Base-by-base conservation (phyloP, 108 stramenopile species). In the Thalassiosira profunda region DNA sequence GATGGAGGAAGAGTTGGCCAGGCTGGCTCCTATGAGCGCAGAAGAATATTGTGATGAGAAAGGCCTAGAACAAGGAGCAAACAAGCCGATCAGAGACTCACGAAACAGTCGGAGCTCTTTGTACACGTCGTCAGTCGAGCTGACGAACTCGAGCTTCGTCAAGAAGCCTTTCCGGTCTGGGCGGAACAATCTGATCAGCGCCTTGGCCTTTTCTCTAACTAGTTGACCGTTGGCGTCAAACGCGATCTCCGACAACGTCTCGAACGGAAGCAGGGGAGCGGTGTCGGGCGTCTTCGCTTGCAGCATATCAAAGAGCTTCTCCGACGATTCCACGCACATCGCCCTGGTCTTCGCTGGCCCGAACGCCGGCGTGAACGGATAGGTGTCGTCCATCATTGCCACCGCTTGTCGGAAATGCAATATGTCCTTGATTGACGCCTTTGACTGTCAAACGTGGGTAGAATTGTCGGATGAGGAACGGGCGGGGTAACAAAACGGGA, bases 131-230 rank as follows among this genome's bases (percentile, higher is more conserved):
- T 78, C 76, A 58, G 80, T 43, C 9, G 44, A 60, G 47, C 51
- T 48, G 7, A 72, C 53, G 43, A 81, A 85, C 44, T 67, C 71
- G 9, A 79, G 33, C 34, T 63, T 72, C 0, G 61, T 63, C 46
- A 76, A 51, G 37, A 43, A 72, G 6, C 90, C 90, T 30, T 84
- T 68, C 0, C 90, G 80, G 33, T 83, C 81, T 0, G 90, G 90
- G 15, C 90, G 70, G 42, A 91, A 86, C 14, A 91, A 51, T 40
- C 71, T 67, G 11, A 91, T 73, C 28, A 88, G 49, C 21, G 64
- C 66, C 62, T 67, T 76, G 10, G 43, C 52, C 41, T 76, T 76
- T n/a, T 68, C 66, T 34, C 58, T 47, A 48, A 60, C 43, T 17
- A 74, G 38, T 29, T 31, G 14, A 25, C 69, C 69, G 3, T 71